These are phyloP conservation scores for Camelina laxa DNA, from an alignment of 345 rosid genomes.

Conservation along the genomic window DNA sequence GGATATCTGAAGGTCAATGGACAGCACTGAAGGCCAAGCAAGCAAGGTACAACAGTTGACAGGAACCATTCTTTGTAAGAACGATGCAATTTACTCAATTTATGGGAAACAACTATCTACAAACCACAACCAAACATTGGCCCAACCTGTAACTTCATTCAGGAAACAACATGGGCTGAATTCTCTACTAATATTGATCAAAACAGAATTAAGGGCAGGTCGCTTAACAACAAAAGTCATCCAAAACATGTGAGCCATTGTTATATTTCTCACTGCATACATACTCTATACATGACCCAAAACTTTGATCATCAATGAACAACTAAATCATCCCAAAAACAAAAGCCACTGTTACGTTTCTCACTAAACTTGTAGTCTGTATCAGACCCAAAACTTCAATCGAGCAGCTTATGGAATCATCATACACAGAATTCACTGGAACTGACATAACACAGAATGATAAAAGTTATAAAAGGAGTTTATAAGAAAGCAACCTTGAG, in stretches of 20 bases:
- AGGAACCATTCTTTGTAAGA: not conserved
- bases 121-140: constrained; percentile 10
- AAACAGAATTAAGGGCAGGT: not conserved
- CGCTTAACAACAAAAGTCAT: constrained; percentile 13
- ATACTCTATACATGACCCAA: constrained; percentile 1
- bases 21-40: constrained; percentile 2
- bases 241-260: not conserved
- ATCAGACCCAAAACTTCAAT: not conserved
- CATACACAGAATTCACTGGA: not conserved
- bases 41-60: not conserved
- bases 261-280: not conserved
- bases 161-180: constrained; percentile 10
- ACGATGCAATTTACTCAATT: not conserved
- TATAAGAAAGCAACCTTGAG: constrained; percentile 53
- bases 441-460: constrained; percentile 2
- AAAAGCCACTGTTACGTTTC: not conserved
- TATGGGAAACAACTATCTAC: constrained; percentile 17
- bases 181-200: not conserved
- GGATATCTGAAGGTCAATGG: not conserved
- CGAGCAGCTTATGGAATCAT: not conserved
- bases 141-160: not conserved
- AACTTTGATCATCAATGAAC: constrained; percentile 11
- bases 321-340: not conserved
- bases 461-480: not conserved
- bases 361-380: not conserved